Percentiles rank a stretch among this genome's conserved stretches.
Evolutionary conservation across 441 rosid species (phyloP).

Genomic region (Sinapis alba): DNA sequence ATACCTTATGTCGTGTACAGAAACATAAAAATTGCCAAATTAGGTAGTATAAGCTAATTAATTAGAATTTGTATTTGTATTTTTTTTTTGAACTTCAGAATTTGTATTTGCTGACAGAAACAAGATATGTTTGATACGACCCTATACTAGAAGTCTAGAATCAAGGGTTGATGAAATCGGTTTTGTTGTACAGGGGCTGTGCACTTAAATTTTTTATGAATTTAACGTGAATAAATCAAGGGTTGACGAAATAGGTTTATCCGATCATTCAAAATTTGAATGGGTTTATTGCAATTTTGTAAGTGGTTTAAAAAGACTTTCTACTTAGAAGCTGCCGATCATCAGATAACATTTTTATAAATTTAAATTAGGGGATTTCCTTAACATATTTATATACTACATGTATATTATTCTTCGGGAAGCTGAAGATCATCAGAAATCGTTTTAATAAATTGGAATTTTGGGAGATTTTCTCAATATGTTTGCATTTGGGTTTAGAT

Average conservation of each 20-base stretch:
- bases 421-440: conserved; percentile 1
- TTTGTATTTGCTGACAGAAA: background rate
- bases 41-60: background rate
- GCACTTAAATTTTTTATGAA: background rate
- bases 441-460: conserved; percentile 1
- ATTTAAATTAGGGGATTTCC: background rate
- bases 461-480: background rate
- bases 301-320: background rate
- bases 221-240: background rate
- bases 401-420: background rate
- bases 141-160: background rate
- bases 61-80: background rate
- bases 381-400: background rate
- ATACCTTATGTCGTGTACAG: background rate
- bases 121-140: background rate
- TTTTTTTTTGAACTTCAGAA: too few relatives aligned
- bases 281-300: background rate
- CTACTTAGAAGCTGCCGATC: background rate
- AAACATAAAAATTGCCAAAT: background rate
- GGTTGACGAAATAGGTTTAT: background rate
- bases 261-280: background rate
- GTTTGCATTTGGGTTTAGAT: background rate
- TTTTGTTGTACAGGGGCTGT: background rate
- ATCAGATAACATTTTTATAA: background rate
- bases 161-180: background rate